Evolutionary conservation across 2,329 filamentous ascomycete genomes (phyloP).

Genomic region (Epichloe scottii): DNA sequence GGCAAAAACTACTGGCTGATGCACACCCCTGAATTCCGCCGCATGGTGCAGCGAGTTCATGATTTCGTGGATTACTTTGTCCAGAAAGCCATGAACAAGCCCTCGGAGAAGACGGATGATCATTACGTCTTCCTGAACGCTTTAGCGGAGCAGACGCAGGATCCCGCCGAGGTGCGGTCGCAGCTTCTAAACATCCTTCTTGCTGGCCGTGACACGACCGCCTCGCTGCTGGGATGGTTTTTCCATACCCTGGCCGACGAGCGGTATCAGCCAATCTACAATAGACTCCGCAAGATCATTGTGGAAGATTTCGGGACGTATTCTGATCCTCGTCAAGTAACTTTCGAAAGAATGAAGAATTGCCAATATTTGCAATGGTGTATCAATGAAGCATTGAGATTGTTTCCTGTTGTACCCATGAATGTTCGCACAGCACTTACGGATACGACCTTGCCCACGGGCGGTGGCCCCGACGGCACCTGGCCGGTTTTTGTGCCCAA

Average conservation of each 20-base stretch:
- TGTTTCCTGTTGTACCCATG: conserved; percentile 33
- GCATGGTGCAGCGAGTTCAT: conserved; percentile 37
- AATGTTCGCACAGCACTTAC: conserved; percentile 32
- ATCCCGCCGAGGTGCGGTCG: conserved; percentile 14
- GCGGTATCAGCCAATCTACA: conserved; percentile 24
- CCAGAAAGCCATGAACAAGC: conserved; percentile 43
- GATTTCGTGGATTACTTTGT: conserved; percentile 36
- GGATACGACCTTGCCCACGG: conserved; percentile 36
- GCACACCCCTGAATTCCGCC: conserved; percentile 50
- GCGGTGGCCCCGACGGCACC: conserved; percentile 33
- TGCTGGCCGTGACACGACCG: conserved; percentile 43
- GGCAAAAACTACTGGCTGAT: conserved; percentile 37
- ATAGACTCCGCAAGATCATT: conserved; percentile 28
- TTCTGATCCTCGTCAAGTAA: neutral
- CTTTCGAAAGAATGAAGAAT: conserved; percentile 10
- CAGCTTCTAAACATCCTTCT: conserved; percentile 29
- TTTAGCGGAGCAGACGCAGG: conserved; percentile 20
- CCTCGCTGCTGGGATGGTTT: conserved; percentile 34
- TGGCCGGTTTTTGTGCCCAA: conserved; percentile 35
- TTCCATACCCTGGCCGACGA: conserved; percentile 28
- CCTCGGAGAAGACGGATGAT: conserved; percentile 9
- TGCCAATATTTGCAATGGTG: conserved; percentile 12
- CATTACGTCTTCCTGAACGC: conserved; percentile 21
- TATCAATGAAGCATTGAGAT: conserved; percentile 26
- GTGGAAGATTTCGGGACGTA: conserved; percentile 35